These are phyloP conservation scores for Helotiales sp. DNA, from an alignment of 2,329 filamentous ascomycete species.

Conservation along the genomic window DNA sequence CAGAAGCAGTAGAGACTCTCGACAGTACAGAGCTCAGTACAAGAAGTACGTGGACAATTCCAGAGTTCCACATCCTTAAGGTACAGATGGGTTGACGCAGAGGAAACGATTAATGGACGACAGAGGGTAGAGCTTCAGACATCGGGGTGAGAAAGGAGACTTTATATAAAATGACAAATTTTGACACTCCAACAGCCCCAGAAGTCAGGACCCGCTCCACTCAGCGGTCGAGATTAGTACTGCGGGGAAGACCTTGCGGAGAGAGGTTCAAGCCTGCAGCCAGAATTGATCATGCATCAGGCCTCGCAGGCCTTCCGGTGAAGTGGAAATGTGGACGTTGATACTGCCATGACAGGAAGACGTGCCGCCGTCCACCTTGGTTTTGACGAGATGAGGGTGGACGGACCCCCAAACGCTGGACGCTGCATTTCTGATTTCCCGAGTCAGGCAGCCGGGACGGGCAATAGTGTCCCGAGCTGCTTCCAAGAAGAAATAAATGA, in stretches of 20 bases:
- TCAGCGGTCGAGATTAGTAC: background rate
- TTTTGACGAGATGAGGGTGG: background rate
- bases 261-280: background rate
- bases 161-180: background rate
- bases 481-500: background rate
- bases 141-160: background rate
- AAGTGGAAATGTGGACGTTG: background rate
- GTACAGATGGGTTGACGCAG: background rate
- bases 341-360: background rate
- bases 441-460: background rate
- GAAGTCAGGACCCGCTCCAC: background rate
- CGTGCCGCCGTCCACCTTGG: background rate
- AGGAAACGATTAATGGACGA: background rate
- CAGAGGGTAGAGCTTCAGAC: background rate
- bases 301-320: background rate
- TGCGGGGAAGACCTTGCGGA: background rate
- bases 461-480: too few relatives aligned
- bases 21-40: conserved; percentile 5
- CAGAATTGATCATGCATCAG: background rate
- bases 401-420: background rate
- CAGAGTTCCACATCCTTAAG: conserved; percentile 1
- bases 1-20: conserved; percentile 4
- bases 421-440: background rate
- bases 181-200: background rate
- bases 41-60: background rate